Evolutionary conservation across 768 basidiomycete genomes (phyloP), one percentile per base, ranked within the genome.

Genomic region (Boletellus sp.): DNA sequence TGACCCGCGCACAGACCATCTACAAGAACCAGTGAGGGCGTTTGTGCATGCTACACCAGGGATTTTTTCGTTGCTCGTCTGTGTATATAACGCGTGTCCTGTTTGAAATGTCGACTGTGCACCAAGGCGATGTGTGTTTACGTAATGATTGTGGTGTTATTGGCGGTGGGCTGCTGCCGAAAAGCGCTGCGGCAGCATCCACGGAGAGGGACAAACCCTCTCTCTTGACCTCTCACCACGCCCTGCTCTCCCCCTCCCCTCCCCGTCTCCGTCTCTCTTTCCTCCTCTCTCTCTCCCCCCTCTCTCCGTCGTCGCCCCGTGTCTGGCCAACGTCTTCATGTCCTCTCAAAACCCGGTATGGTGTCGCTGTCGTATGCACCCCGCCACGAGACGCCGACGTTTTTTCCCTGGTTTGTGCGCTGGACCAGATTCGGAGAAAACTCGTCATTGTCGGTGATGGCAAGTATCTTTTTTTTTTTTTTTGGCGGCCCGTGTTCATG

Each of bases 391-490:
- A 20, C 23, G 23, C 15, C 33, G 16, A 39, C 45, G 8, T 11
- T 20, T 28, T 22, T 39, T 39, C 6, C 9, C 33, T 12, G 58
- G 36, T 5, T 19, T 37, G 36, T 28, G 26, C n/a, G n/a, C 10
- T 8, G 4, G 26, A n/a, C 13, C 42, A 95, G 92, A 90, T 97
- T 70, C 84, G 92, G 60, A 80, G 94, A 63, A 97, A 97, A 74
- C 77, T 97, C 51, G 94, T 95, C 71, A 93, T 94, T 66, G 94
- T 97, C 54, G 95, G 95, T 59, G 95, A 99, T 72, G 95, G 95
- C 76, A 76, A 67, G 84, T 77, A 59, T 39, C 42, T 32, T 6
- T 7, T 37, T 22, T 31, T 19, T 16, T 22, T n/a, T 11, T 16
- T 19, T 23, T 20, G 6, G 5, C 17, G 24, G 12, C 7, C 28